Base-by-base conservation (phyloP, 1,139 yeast species). In the Debaryomyces udenii region DNA sequence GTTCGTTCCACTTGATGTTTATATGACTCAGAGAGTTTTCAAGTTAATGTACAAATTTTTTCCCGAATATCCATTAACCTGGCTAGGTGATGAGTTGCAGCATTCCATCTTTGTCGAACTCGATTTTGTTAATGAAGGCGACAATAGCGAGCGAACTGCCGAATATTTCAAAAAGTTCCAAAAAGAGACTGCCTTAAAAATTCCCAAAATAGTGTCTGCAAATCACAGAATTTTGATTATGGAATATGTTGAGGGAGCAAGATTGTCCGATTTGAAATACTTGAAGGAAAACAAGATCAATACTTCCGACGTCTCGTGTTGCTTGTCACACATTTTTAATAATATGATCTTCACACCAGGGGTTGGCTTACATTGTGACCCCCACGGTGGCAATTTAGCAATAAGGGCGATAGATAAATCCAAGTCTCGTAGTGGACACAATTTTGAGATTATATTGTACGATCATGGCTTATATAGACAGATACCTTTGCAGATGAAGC, bases 381-480 rank as follows among this genome's bases (percentile, higher is more conserved):
- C 99, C 1, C 99, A 93, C 61, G 96, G 96, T 10, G 99, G 99
- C 0, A 94, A 93, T 55, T 70, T 93, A 47, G 96, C 98, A 0
- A 88, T 93, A 15, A 68, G 90, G 41, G 64, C 76, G 1, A 55
- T 70, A 5, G 55, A 56, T 18, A 43, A 59, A 35, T 60, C 70
- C 3, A 37, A 48, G 5, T 50, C 57, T 2, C 49, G 47, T 3
- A 66, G 70, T 38, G 79, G 81, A 2, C 88, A 83, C 59, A 91
- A 93, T 59, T 94, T 93, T 59, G 99, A 94, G 61, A 87, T 94
- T 42, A 72, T 94, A 9, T 70, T 94, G 24, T 94, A 90, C 57
- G 99, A 94, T 61, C 99, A 94, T 62, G 99, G 99, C 0, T 72
- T 94, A 24, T 93, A 93, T 61, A 74, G 99, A 46, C 80, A 86